These are phyloP conservation scores for Colletotrichum shisoi DNA, from an alignment of 2,329 filamentous ascomycete species.

Conservation along the genomic window DNA sequence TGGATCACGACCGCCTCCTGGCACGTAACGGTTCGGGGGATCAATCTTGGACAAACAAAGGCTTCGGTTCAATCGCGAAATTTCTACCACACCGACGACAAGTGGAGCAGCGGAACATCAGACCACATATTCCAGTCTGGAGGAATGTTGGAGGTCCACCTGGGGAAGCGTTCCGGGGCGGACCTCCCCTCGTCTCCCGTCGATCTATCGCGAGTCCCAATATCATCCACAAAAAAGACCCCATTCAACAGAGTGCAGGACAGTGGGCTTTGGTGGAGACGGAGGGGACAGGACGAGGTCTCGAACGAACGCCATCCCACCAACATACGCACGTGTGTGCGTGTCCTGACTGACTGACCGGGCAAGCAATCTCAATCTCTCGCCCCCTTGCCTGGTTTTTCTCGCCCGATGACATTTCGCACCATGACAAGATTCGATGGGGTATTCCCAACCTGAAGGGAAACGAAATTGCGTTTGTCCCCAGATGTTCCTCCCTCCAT, in stretches of 20 bases:
- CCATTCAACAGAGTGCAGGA: background rate
- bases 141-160: background rate
- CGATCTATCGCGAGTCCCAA: background rate
- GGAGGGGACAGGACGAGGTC: background rate
- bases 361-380: background rate
- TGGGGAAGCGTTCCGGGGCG: conserved; percentile 1
- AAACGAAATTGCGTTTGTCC: conserved; percentile 7
- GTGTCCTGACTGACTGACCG: background rate
- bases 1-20: background rate
- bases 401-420: background rate
- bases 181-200: background rate
- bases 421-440: background rate
- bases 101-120: background rate
- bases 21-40: background rate
- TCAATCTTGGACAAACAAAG: background rate
- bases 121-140: background rate
- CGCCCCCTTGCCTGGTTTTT: background rate
- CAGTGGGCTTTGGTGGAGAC: background rate
- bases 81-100: background rate
- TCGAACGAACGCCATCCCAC: background rate
- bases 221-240: background rate
- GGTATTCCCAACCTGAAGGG: background rate
- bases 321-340: background rate
- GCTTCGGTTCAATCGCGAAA: too few relatives aligned
- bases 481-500: background rate